phyloP scores from a whole-genome alignment of 2,329 filamentous ascomycete genomes.

The Hirsutella thompsonii region DNA sequence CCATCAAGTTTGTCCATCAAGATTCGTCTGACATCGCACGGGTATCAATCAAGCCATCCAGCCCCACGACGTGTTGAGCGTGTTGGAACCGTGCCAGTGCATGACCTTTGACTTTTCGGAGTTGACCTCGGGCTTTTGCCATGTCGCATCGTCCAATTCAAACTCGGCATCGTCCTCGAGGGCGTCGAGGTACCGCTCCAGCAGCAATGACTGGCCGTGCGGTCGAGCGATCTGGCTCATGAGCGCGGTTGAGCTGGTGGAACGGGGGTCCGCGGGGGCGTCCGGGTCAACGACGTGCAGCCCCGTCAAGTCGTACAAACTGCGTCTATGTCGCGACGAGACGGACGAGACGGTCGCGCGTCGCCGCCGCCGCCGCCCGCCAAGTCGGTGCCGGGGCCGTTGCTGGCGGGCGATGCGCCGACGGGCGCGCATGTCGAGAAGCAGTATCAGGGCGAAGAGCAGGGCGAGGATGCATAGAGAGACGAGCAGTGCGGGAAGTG shows the following conservation, averaged over 20 bases:
- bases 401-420: neutral
- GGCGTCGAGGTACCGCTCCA: slow-evolving; percentile 1
- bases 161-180: neutral
- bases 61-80: slow-evolving; percentile 8
- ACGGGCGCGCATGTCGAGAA: neutral
- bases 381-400: neutral
- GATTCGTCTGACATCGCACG: too few species aligned
- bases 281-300: neutral
- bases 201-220: neutral
- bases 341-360: too few species aligned
- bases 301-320: neutral
- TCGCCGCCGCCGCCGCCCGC: neutral
- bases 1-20: too few species aligned
- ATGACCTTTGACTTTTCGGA: neutral
- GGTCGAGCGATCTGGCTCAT: too few species aligned
- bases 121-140: neutral
- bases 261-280: too few species aligned
- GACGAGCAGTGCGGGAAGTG: slow-evolving; percentile 1
- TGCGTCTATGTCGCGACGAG: neutral
- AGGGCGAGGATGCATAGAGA: slow-evolving; percentile 1
- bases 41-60: slow-evolving; percentile 7
- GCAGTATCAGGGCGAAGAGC: neutral
- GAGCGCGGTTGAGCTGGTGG: too few species aligned
- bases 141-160: slow-evolving; percentile 1
- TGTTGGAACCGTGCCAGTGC: slow-evolving; percentile 7